Evolutionary conservation across 805 yeast species (phyloP), one percentile per base, ranked within the genome.

Genomic region (Cyberlindnera mississippiensis): DNA sequence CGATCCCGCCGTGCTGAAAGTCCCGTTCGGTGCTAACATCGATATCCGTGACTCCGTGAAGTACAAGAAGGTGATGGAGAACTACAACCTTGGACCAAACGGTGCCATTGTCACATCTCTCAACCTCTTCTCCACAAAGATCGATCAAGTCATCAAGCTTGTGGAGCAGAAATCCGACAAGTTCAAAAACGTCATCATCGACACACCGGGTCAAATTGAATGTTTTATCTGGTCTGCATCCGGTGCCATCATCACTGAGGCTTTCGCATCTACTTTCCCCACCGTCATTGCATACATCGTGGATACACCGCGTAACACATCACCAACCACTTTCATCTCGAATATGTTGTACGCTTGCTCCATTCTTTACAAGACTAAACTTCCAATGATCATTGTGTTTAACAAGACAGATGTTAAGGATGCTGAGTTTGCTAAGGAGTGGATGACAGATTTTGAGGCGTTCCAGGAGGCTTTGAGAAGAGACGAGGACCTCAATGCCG

Each of bases 331-430:
- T 2, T 93, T 93, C 63, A 93, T 93, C 78, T 90, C 98, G 40
- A 93, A 93, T 63, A 93, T 93, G 99, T 75, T 93, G 27, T 93
- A 93, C 59, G 99, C 99, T 0, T 93, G 99, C 67, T 91, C 98
- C 7, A 91, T 93, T 38, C 72, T 93, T 35, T 93, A 93, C 69
- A 93, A 93, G 66, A 91, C 97, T 17, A 90, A 91, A 60, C 73
- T 93, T 42, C 99, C 99, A 14, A 89, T 93, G 96, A 83, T 93
- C 55, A 75, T 93, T 20, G 99, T 93, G 1, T 93, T 93, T 72
- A 93, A 93, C 68, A 93, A 93, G 66, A 85, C 93, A 2, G 99
- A 93, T 66, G 90, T 85, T 4, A 71, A 82, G 52, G 82, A 83
- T 45, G 86, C 95, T 0, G 82, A 76, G 37, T 89, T 90, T 66